Evolutionary conservation across 805 yeast species (phyloP).

Genomic region (Yarrowia sp.): DNA sequence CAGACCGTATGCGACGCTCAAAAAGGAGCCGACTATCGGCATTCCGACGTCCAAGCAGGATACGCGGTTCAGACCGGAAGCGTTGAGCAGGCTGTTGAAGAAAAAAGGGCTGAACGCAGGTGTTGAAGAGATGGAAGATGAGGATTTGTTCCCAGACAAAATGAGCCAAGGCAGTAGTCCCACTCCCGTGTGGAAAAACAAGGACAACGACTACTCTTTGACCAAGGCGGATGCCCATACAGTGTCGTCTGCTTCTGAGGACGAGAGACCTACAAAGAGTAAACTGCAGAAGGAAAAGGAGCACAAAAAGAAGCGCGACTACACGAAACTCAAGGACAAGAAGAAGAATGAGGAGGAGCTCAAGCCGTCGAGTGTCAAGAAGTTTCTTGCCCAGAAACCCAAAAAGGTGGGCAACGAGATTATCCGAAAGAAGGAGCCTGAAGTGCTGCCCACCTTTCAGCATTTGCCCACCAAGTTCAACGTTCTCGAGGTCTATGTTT

Average conservation of each 20-base stretch:
- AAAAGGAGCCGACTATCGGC: neutral
- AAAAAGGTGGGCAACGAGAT: neutral
- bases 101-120: neutral
- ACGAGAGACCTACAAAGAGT: neutral
- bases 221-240: neutral
- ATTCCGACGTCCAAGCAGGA: neutral
- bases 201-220: neutral
- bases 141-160: conserved; percentile 3
- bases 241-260: neutral
- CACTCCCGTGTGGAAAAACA: neutral
- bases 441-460: too few relatives aligned
- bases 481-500: conserved; percentile 1
- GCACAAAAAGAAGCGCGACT: neutral
- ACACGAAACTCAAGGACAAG: neutral
- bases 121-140: neutral
- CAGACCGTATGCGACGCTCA: neutral
- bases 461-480: neutral
- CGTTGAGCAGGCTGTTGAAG: neutral
- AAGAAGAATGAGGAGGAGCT: neutral
- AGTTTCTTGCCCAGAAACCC: neutral
- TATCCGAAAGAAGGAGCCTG: too few relatives aligned
- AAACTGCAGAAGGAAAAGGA: neutral
- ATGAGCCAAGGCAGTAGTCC: too few relatives aligned
- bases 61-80: neutral
- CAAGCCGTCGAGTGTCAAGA: too few relatives aligned